Base-by-base conservation (phyloP, 2,329 filamentous ascomycete species). In the Talaromyces sp. region DNA sequence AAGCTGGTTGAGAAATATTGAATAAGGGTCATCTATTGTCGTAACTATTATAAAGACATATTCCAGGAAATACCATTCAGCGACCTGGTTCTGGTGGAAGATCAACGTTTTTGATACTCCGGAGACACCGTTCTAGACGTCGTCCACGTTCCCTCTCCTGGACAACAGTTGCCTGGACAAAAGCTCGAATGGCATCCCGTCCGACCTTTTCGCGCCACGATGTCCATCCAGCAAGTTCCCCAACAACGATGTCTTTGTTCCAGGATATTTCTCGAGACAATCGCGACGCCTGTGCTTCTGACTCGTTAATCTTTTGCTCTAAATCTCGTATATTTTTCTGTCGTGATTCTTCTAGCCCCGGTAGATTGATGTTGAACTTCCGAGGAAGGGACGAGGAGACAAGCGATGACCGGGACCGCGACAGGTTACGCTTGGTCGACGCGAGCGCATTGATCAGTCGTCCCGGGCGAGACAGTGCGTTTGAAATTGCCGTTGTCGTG, bases 201-300 rank as follows among this genome's bases (percentile, higher is more conserved):
- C 90, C 92, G 77, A 90, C 86, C 68, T 84, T 85, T 65, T 91
- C 90, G 69, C 96, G 87, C 78, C 92, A 85, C 46, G 95, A 91
- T 69, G 96, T 92, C 91, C 94, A 99, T 17, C 90, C 92, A 0
- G 94, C 94, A 59, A 99, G 75, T 77, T 99, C 94, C 1, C 86
- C 83, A 7, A 95, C 93, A 26, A 97, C 93, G 14, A 93, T 91
- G 74, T 95, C 91, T 76, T 97, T 93, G 54, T 92, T 96, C 74
- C 94, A 96, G 55, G 91, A 81, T 59, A 99, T 79, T 74, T 99
- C 94, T 56, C 85, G 85, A 0, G 88, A 88, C n/a, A 96, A 75
- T 50, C 86, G 84, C 21, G 88, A 84, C 11, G 90, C 83, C 70
- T 97, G 91, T 19, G 81, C 75, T 64, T 88, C 84, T 24, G 85